These are phyloP conservation scores for Aplosporella prunicola DNA, from an alignment of 2,329 filamentous ascomycete genomes.

Conservation along the genomic window DNA sequence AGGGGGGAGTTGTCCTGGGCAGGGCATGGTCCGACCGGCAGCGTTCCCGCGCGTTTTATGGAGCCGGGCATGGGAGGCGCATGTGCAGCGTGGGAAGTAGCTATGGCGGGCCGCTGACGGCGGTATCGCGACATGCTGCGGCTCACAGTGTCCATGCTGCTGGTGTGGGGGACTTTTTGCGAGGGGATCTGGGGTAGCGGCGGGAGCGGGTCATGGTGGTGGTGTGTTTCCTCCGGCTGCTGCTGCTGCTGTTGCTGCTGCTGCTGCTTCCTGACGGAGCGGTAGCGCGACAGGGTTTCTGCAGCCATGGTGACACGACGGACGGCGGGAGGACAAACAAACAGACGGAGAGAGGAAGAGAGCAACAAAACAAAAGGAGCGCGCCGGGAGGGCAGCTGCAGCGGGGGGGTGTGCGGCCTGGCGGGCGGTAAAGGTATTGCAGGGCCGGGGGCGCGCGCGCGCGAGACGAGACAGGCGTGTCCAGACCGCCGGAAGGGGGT, in stretches of 20 bases:
- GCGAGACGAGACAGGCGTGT: too few relatives aligned
- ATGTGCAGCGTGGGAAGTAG: conserved; percentile 20
- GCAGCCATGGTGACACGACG: conserved; percentile 15
- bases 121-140: conserved; percentile 35
- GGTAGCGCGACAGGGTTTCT: conserved; percentile 44
- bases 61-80: conserved; percentile 12
- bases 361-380: too few relatives aligned
- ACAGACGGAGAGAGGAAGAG: too few relatives aligned
- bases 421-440: too few relatives aligned
- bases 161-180: conserved; percentile 12
- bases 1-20: neutral
- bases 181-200: conserved; percentile 8
- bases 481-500: too few relatives aligned
- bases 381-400: too few relatives aligned
- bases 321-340: too few relatives aligned
- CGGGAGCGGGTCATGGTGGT: conserved; percentile 17
- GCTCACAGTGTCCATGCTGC: conserved; percentile 18
- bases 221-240: too few relatives aligned
- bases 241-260: conserved; percentile 21
- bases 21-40: neutral
- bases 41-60: neutral
- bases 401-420: too few relatives aligned
- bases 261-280: conserved; percentile 44
- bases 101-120: conserved; percentile 21
- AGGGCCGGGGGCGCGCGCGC: too few relatives aligned